phyloP scores from a whole-genome alignment of 805 yeast species.

The Millerozyma miso region DNA sequence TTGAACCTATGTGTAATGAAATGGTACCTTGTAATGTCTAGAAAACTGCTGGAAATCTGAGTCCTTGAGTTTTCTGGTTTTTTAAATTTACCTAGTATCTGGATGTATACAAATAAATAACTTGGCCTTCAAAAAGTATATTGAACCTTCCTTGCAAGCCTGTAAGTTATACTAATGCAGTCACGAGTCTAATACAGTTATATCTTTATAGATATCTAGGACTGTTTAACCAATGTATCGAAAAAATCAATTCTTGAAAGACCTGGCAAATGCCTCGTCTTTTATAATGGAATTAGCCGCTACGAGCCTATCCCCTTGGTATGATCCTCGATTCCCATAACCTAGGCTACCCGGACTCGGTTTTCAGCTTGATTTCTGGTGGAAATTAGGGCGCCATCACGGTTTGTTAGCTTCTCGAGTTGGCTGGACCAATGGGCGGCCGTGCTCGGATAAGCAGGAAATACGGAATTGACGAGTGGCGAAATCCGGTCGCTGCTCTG shows the following conservation, averaged over 20 bases:
- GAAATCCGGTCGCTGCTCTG: neutral
- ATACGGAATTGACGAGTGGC: neutral
- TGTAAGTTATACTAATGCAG: neutral
- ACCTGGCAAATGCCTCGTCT: neutral
- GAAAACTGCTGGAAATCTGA: slow-evolving; percentile 1
- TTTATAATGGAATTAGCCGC: neutral
- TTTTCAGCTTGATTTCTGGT: neutral
- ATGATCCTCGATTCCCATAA: neutral
- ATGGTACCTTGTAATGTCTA: neutral
- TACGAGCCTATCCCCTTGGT: neutral
- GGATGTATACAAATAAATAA: neutral
- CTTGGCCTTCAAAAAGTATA: neutral
- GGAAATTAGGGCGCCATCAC: neutral
- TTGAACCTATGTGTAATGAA: neutral
- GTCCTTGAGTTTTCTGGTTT: neutral
- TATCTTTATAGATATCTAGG: neutral
- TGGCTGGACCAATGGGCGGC: neutral
- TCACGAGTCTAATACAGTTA: neutral
- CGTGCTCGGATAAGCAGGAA: neutral
- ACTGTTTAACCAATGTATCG: neutral
- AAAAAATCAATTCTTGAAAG: neutral
- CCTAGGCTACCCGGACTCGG: neutral
- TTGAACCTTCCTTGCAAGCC: neutral
- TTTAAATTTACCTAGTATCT: neutral
- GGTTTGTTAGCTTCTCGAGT: neutral